A percentile compares a stretch with the other conserved stretches of the same genome.
phyloP scores from a whole-genome alignment of 2,329 filamentous ascomycete genomes.

The Hirsutella rhossiliensis region DNA sequence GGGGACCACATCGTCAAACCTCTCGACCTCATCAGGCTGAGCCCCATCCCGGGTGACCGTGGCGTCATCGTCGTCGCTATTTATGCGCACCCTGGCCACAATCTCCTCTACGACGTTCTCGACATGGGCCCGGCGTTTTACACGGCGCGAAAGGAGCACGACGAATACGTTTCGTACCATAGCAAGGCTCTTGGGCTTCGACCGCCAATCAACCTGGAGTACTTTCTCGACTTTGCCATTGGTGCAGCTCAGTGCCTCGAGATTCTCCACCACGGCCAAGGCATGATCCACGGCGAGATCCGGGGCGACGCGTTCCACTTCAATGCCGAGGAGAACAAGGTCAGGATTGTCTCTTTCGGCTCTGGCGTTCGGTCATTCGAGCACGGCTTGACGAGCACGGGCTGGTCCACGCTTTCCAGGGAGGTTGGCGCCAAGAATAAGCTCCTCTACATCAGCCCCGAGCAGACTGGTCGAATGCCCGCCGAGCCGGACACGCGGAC shows the following conservation, averaged over 20 bases:
- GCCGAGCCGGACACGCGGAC: conserved; percentile 85
- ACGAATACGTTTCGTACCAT: conserved; percentile 32
- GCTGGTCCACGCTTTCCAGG: conserved; percentile 74
- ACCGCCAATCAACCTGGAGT: conserved; percentile 55
- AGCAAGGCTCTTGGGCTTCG: conserved; percentile 33
- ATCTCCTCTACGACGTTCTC: conserved; percentile 58
- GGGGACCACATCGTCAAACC: conserved; percentile 69
- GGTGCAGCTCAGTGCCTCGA: conserved; percentile 79
- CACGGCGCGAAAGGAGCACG: conserved; percentile 38
- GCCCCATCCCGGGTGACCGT: conserved; percentile 55
- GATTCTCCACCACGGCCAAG: conserved; percentile 78
- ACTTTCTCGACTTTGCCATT: conserved; percentile 84
- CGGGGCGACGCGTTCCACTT: conserved; percentile 87
- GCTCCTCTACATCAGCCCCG: conserved; percentile 82
- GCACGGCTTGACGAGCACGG: conserved; percentile 72
- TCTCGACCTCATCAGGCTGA: conserved; percentile 64
- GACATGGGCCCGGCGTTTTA: conserved; percentile 71
- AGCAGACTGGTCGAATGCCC: conserved; percentile 87
- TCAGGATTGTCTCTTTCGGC: conserved; percentile 76
- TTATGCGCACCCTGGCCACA: conserved; percentile 65
- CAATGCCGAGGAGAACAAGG: conserved; percentile 54
- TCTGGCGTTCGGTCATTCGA: conserved; percentile 82
- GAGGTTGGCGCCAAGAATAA: conserved; percentile 83
- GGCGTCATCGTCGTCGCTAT: conserved; percentile 66
- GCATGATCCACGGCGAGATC: conserved; percentile 82